Evolutionary conservation across 2,329 filamentous ascomycete species (phyloP).

Genomic region (Phaeosphaeriaceae sp.): DNA sequence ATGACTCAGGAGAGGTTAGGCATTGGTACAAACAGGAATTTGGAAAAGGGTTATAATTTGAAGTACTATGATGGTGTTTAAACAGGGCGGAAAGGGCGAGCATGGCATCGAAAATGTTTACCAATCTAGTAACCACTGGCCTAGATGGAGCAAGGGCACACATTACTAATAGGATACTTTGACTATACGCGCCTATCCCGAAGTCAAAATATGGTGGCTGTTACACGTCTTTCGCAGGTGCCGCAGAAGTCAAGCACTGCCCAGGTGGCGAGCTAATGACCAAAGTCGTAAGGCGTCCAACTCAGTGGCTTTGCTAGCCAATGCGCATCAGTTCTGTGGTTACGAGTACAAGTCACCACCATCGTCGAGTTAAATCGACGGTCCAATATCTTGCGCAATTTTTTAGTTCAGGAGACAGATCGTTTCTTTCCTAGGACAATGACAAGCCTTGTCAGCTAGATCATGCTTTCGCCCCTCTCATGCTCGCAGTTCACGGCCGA

Average conservation of each 20-base stretch:
- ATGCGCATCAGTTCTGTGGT: neutral
- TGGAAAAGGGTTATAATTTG: neutral
- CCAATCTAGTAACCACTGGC: no score
- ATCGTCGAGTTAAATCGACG: neutral
- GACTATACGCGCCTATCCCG: neutral
- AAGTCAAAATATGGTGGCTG: neutral
- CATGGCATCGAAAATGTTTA: no score
- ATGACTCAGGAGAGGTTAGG: neutral
- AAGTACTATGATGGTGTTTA: neutral
- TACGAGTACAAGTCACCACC: neutral
- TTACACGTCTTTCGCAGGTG: neutral
- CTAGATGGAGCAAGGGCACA: neutral
- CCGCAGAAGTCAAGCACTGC: neutral
- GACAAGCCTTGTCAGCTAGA: conserved; percentile 15
- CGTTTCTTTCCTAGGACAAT: conserved; percentile 4
- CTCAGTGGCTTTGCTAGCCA: neutral
- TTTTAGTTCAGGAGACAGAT: neutral
- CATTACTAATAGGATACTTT: neutral
- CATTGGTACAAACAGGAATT: neutral
- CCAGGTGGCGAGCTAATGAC: conserved; percentile 1
- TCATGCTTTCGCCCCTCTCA: conserved; percentile 1
- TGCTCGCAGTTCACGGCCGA: conserved; percentile 18
- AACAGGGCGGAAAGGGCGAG: no score
- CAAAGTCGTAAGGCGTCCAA: conserved; percentile 3
- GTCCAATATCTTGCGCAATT: neutral